Percentiles rank a stretch among this genome's conserved stretches.
These are phyloP conservation scores for Ceratocystis smalleyi DNA, from an alignment of 2,329 filamentous ascomycete genomes.

Conservation along the genomic window DNA sequence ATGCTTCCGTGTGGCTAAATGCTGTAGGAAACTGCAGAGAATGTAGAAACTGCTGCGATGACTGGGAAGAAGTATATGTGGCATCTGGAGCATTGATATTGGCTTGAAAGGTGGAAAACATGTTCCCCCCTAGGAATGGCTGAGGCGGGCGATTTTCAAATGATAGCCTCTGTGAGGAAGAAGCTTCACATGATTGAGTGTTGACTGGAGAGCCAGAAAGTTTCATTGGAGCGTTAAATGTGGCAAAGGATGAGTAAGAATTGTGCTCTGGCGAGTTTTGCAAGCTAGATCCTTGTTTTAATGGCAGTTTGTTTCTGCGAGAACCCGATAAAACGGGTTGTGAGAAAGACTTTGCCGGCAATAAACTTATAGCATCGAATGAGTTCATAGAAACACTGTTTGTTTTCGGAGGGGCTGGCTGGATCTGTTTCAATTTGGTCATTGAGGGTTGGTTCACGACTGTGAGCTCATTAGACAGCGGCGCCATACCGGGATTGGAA, in stretches of 20 bases:
- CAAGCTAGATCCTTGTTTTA: neutral
- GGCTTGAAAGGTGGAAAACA: constrained; percentile 15
- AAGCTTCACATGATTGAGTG: too few species aligned
- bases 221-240: neutral
- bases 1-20: neutral
- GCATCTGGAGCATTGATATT: neutral
- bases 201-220: neutral
- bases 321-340: neutral
- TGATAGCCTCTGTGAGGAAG: neutral
- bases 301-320: neutral
- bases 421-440: constrained; percentile 1
- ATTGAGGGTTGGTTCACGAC: constrained; percentile 23
- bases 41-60: neutral
- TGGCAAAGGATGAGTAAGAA: neutral
- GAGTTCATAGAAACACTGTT: neutral
- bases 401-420: constrained; percentile 9
- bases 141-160: neutral
- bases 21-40: neutral
- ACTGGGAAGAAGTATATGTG: neutral
- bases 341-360: neutral
- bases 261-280: neutral
- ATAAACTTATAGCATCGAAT: neutral
- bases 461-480: constrained; percentile 23
- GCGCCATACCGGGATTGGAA: constrained; percentile 18
- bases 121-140: neutral